These are phyloP conservation scores for Fusarium newnesense DNA, from an alignment of 2,329 filamentous ascomycete species.

Conservation along the genomic window DNA sequence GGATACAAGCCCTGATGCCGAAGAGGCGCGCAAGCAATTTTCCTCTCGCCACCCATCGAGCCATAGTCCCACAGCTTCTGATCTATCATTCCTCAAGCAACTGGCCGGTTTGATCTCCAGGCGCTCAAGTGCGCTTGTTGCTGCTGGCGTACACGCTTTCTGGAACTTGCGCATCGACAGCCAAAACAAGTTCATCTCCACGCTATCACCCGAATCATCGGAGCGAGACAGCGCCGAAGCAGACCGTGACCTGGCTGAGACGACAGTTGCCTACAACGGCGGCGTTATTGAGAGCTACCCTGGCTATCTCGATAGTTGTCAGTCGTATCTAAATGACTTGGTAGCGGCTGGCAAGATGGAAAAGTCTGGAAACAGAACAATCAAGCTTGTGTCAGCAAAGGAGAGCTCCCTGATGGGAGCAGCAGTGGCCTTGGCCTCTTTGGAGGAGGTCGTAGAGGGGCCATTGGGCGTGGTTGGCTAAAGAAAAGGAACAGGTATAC, in stretches of 20 bases:
- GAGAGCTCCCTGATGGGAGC: slow-evolving; percentile 82
- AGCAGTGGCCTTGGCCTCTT: slow-evolving; percentile 72
- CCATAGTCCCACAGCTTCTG: slow-evolving; percentile 53
- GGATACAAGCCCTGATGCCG: slow-evolving; percentile 56
- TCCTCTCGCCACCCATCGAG: slow-evolving; percentile 60
- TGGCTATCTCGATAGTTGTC: slow-evolving; percentile 69
- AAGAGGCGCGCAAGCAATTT: slow-evolving; percentile 60
- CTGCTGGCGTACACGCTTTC: slow-evolving; percentile 67
- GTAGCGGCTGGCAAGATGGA: slow-evolving; percentile 48
- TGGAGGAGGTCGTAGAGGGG: slow-evolving; percentile 40
- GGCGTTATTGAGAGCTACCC: slow-evolving; percentile 85
- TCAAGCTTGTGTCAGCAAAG: slow-evolving; percentile 74
- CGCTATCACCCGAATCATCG: slow-evolving; percentile 46
- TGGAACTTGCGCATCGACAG: slow-evolving; percentile 66
- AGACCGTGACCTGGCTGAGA: slow-evolving; percentile 59
- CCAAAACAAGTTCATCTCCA: slow-evolving; percentile 51
- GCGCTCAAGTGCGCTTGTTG: slow-evolving; percentile 69
- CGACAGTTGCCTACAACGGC: slow-evolving; percentile 80
- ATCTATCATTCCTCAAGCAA: slow-evolving; percentile 62
- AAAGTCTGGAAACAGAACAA: slow-evolving; percentile 53
- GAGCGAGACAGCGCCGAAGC: slow-evolving; percentile 60
- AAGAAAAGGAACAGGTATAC: neutral
- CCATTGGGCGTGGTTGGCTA: slow-evolving; percentile 29
- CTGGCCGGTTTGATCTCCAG: slow-evolving; percentile 66
- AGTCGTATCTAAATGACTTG: slow-evolving; percentile 71